phyloP scores from a whole-genome alignment of 2,329 filamentous ascomycete genomes.

The Monilinia polystroma region DNA sequence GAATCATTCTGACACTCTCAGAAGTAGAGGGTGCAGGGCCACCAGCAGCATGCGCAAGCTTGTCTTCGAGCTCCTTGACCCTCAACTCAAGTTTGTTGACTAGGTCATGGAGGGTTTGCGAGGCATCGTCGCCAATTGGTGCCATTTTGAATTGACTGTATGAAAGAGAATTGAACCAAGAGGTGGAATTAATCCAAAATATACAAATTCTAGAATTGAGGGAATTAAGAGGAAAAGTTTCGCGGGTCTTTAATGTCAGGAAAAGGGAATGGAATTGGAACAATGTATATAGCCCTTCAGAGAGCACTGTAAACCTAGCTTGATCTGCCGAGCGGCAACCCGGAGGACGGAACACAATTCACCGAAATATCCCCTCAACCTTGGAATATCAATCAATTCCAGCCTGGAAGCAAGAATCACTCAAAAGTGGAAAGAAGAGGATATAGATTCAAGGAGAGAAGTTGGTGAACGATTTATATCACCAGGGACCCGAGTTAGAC shows the following conservation, averaged over 20 bases:
- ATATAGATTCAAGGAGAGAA: not conserved
- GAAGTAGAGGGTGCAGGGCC: constrained; percentile 54
- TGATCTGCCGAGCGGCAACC: constrained; percentile 19
- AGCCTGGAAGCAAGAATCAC: not conserved
- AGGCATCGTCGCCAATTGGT: constrained; percentile 75
- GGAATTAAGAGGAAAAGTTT: constrained; percentile 8
- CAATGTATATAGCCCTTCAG: not conserved
- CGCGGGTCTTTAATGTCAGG: constrained; percentile 2
- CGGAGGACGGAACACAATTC: constrained; percentile 19
- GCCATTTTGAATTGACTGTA: constrained; percentile 64
- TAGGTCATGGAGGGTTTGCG: constrained; percentile 81
- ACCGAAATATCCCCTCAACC: constrained; percentile 21
- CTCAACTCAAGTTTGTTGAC: constrained; percentile 81
- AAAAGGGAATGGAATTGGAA: not conserved
- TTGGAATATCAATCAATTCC: too few species aligned
- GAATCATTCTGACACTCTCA: constrained; percentile 84
- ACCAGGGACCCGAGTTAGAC: constrained; percentile 9
- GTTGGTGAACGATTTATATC: constrained; percentile 3
- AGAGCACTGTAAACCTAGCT: constrained; percentile 4
- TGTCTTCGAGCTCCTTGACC: constrained; percentile 79
- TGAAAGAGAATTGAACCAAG: constrained; percentile 36
- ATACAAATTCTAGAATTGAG: constrained; percentile 12
- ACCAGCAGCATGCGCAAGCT: constrained; percentile 56
- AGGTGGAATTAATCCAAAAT: constrained; percentile 25
- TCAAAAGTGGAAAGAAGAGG: not conserved